Conservation (phyloP, 208 protist genomes). For the Leishmania gerbilli region DNA sequence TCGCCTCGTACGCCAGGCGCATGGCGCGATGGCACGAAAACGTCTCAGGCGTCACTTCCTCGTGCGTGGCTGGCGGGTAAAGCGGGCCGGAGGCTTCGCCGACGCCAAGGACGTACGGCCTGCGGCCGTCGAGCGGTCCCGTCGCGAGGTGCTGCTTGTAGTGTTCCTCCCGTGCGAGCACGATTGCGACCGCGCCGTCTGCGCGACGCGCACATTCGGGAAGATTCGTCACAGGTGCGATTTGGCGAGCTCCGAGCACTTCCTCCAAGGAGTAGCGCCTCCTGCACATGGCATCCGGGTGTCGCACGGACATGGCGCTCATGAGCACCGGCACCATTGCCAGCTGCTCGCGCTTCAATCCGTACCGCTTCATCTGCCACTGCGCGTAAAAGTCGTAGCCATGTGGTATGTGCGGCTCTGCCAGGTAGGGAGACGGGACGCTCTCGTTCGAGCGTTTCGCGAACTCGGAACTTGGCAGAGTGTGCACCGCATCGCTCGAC, state of each 20-base stretch:
- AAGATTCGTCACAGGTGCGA: constrained; percentile 58
- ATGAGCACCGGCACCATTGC: constrained; percentile 80
- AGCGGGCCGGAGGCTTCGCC: constrained; percentile 70
- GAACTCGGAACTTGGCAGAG: constrained; percentile 43
- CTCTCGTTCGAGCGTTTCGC: constrained; percentile 41
- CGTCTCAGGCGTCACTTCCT: constrained; percentile 51
- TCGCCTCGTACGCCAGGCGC: constrained; percentile 47
- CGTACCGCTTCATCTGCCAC: constrained; percentile 73
- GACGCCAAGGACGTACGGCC: constrained; percentile 46
- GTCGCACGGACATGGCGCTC: constrained; percentile 57
- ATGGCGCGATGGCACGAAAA: constrained; percentile 67
- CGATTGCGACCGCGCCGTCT: constrained; percentile 63
- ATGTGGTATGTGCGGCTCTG: constrained; percentile 60
- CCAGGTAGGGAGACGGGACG: constrained; percentile 40
- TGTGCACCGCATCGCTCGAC: constrained; percentile 62
- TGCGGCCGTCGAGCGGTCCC: constrained; percentile 3
- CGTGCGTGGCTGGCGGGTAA: constrained; percentile 53
- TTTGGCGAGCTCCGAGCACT: constrained; percentile 40
- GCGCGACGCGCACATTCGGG: constrained; percentile 73
- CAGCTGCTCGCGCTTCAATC: constrained; percentile 69
- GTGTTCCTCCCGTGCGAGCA: constrained; percentile 54
- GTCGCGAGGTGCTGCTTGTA: constrained; percentile 38
- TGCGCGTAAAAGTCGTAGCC: constrained; percentile 76
- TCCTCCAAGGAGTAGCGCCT: constrained; percentile 48
- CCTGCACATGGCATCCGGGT: constrained; percentile 69